Percentiles rank a stretch among this genome's conserved stretches.
Conservation (phyloP, 2,329 filamentous ascomycete genomes). For the Pseudogymnoascus sp. region DNA sequence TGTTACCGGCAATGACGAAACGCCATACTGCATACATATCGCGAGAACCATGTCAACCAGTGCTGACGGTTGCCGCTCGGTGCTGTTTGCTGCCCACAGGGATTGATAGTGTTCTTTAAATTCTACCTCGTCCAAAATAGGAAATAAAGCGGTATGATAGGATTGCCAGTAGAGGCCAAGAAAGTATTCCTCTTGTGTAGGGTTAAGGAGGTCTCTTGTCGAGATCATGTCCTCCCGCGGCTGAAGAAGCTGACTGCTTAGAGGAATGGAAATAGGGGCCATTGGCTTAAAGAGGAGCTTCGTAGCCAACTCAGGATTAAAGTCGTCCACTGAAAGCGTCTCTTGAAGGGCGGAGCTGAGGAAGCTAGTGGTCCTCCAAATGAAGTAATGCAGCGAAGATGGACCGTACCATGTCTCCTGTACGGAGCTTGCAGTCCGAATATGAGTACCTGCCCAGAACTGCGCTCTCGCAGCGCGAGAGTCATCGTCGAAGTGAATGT, state of each 20-base stretch:
- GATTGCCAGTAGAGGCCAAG: conserved; percentile 42
- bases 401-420: conserved; percentile 38
- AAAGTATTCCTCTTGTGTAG: conserved; percentile 39
- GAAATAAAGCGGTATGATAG: conserved; percentile 35
- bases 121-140: conserved; percentile 37
- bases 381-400: conserved; percentile 39
- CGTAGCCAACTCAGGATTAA: not conserved
- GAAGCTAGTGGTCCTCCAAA: conserved; percentile 34
- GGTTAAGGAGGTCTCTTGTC: conserved; percentile 12
- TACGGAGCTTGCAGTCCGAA: conserved; percentile 29
- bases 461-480: too few relatives aligned
- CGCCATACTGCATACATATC: conserved; percentile 42
- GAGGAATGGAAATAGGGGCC: not conserved
- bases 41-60: conserved; percentile 46
- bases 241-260: not conserved
- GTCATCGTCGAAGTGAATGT: too few relatives aligned
- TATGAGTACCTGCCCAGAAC: conserved; percentile 14
- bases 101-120: conserved; percentile 39
- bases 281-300: too few relatives aligned
- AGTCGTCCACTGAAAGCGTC: conserved; percentile 17
- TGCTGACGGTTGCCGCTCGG: conserved; percentile 37
- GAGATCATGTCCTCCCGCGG: not conserved
- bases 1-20: conserved; percentile 11
- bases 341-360: conserved; percentile 29
- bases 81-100: conserved; percentile 29